A percentile compares a stretch with the other conserved stretches of the same genome.
Conservation (phyloP, 1,284 basidiomycete species). For the Stereum hirsutum region DNA sequence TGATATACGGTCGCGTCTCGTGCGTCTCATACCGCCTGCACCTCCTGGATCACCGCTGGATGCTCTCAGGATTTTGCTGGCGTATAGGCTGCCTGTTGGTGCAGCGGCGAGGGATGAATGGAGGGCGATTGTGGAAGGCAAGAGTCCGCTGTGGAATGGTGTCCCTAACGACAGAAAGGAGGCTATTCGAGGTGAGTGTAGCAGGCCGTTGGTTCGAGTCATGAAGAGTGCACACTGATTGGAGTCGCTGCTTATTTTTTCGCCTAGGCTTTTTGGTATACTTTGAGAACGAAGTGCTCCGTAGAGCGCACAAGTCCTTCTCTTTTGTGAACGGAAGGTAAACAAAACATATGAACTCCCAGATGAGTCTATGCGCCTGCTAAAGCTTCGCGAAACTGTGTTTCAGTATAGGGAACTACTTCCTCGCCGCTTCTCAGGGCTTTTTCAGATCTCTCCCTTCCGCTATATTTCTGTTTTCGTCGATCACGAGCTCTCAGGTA, state of each 20-base stretch:
- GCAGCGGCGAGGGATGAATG: constrained; percentile 79
- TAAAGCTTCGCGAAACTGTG: background rate
- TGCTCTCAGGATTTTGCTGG: constrained; percentile 69
- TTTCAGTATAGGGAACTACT: constrained; percentile 85
- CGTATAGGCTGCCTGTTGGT: constrained; percentile 70
- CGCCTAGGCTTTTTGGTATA: constrained; percentile 76
- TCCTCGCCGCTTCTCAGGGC: constrained; percentile 76
- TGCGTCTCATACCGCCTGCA: constrained; percentile 69
- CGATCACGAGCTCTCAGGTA: constrained; percentile 74
- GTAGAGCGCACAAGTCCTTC: constrained; percentile 86
- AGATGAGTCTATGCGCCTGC: background rate
- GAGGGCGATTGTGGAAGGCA: constrained; percentile 90
- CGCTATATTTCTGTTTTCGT: constrained; percentile 92
- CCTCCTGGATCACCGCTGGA: constrained; percentile 49
- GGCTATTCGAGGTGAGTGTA: constrained; percentile 61
- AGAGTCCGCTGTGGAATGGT: constrained; percentile 76
- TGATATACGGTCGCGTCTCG: constrained; percentile 75
- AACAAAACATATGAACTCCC: constrained; percentile 3
- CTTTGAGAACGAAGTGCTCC: constrained; percentile 82
- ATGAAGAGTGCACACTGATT: background rate
- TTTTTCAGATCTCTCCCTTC: constrained; percentile 89
- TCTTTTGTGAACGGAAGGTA: constrained; percentile 83
- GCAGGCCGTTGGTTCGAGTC: background rate
- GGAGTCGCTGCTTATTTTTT: background rate
- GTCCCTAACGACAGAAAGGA: constrained; percentile 93